Base-by-base conservation (phyloP, 257 asterid species). In the Cruciata laevipes region DNA sequence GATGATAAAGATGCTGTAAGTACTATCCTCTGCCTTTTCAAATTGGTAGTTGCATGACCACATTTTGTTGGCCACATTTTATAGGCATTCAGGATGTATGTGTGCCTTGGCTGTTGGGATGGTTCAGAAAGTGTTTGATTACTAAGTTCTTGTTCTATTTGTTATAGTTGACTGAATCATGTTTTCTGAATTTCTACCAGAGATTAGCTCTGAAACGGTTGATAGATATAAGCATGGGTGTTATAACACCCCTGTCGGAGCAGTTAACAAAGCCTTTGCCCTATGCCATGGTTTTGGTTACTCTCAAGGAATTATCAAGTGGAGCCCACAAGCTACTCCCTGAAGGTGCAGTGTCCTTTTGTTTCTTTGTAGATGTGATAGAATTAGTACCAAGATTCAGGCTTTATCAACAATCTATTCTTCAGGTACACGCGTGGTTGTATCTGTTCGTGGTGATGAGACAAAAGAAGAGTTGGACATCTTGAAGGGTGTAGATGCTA, bases 161-260 rank as follows among this genome's bases (percentile, higher is more conserved):
- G 65, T 68, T 66, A 47, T 27, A 62, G 66, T 33, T 82, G 75
- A 80, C 62, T 59, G 55, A 37, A 74, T 77, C 44, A 27, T 66
- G 37, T 61, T 75, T 69, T 60, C 38, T 72, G 33, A 70, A 31
- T 65, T 53, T 61, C 83, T 71, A 77, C 67, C 88, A 94, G 99
- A 84, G 91, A 60, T 78, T 90, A 68, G 96, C 97, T 71, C 95
- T 94, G 71, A 90, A 90, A 71, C 81, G 99, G 68, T 69, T 90
- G 89, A 78, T 94, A 71, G 97, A 94, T 68, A 74, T 90, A 35
- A 94, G 96, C 78, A 87, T 94, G 97, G 99, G 99, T 79, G 88
- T 94, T 57, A 94, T 94, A 80, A 77, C 95, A 72, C 96, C 99
- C 67, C 74, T 94, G 40, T 86, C 99, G 0, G 97, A 90, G 82